Percentiles rank a stretch among this genome's conserved stretches.
These are phyloP conservation scores for Aspergillus bertholletiae DNA, from an alignment of 495 filamentous ascomycete genomes.

Conservation along the genomic window DNA sequence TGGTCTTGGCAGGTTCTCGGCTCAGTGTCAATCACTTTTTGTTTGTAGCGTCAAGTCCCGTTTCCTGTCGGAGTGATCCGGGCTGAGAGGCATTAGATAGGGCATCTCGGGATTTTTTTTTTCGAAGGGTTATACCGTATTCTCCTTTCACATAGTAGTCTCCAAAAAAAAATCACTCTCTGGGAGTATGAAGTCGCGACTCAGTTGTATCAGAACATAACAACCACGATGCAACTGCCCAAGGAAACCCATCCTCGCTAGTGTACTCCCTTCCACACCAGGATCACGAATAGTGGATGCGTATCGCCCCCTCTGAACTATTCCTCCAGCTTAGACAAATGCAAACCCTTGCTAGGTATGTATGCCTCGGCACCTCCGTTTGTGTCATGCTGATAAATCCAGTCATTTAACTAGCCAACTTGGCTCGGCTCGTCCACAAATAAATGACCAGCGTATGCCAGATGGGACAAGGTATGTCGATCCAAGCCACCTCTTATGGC, in stretches of 20 bases:
- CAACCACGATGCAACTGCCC: too few species aligned
- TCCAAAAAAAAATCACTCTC: too few species aligned
- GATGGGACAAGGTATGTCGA: too few species aligned
- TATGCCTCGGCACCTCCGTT: not conserved
- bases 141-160: too few species aligned
- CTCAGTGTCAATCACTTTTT: not conserved
- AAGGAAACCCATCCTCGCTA: not conserved
- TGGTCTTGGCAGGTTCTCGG: constrained; percentile 7
- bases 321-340: not conserved
- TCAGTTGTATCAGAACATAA: too few species aligned
- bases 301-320: not conserved
- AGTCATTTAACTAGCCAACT: not conserved
- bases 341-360: not conserved
- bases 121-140: too few species aligned
- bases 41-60: not conserved
- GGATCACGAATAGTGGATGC: not conserved
- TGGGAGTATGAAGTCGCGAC: too few species aligned
- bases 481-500: too few species aligned
- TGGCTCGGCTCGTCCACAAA: not conserved
- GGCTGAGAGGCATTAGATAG: too few species aligned
- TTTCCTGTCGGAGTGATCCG: not conserved
- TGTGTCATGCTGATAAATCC: not conserved
- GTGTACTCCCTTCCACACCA: not conserved
- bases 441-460: too few species aligned
- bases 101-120: too few species aligned